phyloP scores from a whole-genome alignment of 2,329 filamentous ascomycete species.

The Colletotrichum chrysophilum region DNA sequence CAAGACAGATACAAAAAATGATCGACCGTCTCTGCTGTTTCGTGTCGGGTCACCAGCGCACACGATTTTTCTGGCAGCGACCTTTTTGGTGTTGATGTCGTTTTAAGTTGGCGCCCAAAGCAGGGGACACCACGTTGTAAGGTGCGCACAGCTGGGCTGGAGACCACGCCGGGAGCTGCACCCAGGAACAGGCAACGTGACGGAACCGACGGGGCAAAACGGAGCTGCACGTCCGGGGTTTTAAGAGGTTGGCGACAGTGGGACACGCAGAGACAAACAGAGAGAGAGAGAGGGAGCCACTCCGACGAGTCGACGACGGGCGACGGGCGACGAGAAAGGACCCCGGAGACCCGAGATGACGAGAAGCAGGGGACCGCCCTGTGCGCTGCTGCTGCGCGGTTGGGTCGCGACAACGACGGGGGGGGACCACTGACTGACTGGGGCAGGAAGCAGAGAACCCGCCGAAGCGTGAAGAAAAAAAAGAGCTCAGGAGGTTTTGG shows the following conservation, averaged over 20 bases:
- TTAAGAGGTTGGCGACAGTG: not conserved
- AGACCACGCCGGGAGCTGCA: not conserved
- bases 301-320: not conserved
- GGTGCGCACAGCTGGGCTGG: not conserved
- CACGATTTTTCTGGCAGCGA: not conserved
- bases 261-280: not conserved
- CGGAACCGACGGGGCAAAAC: slow-evolving; percentile 11
- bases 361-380: not conserved
- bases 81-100: not conserved
- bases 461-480: not conserved
- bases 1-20: not conserved
- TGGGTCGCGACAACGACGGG: not conserved
- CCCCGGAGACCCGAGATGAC: not conserved
- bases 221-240: slow-evolving; percentile 12
- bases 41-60: slow-evolving; percentile 3
- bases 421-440: not conserved
- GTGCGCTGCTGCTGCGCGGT: not conserved
- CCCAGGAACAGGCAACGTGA: not conserved
- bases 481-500: slow-evolving; percentile 12
- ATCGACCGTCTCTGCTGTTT: slow-evolving; percentile 1
- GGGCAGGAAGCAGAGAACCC: not conserved
- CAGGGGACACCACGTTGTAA: slow-evolving; percentile 10
- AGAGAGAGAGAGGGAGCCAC: not conserved
- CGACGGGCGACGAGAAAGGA: not conserved
- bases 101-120: slow-evolving; percentile 13